These are phyloP conservation scores for Casuarina glauca DNA, from an alignment of 306 rosid species.

Conservation along the genomic window DNA sequence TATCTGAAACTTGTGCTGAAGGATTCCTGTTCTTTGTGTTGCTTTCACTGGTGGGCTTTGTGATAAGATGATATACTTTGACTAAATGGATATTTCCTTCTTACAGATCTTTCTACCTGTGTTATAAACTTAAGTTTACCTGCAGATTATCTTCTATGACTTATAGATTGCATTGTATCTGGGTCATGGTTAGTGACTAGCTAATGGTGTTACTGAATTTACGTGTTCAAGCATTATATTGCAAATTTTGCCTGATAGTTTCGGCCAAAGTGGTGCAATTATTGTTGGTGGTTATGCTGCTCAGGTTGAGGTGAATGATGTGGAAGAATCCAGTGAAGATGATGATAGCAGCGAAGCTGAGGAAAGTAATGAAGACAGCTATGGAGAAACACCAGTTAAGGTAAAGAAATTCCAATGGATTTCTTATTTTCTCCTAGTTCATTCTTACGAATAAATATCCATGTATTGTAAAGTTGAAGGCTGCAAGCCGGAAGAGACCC, in stretches of 20 bases:
- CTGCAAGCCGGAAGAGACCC: constrained; percentile 48
- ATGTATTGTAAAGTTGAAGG: constrained; percentile 25
- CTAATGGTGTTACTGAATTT: background rate
- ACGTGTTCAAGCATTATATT: background rate
- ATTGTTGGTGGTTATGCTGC: constrained; percentile 10
- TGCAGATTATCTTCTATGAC: background rate
- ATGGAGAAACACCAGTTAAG: constrained; percentile 53
- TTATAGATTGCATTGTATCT: background rate
- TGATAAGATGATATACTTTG: background rate
- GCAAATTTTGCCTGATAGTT: background rate
- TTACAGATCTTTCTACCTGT: background rate
- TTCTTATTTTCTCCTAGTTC: background rate
- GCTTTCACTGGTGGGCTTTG: background rate
- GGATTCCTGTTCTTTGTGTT: background rate
- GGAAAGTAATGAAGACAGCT: constrained; percentile 41
- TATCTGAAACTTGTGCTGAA: background rate
- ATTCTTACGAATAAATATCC: background rate
- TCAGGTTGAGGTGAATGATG: constrained; percentile 34
- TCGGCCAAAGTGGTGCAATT: background rate
- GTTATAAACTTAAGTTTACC: background rate
- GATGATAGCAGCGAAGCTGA: constrained; percentile 32
- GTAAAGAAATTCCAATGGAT: constrained; percentile 26
- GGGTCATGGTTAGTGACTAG: background rate
- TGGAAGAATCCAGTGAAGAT: constrained; percentile 27
- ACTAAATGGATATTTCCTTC: background rate